Conservation (phyloP, 331 rosid genomes). For the Pyrus hybrid region DNA sequence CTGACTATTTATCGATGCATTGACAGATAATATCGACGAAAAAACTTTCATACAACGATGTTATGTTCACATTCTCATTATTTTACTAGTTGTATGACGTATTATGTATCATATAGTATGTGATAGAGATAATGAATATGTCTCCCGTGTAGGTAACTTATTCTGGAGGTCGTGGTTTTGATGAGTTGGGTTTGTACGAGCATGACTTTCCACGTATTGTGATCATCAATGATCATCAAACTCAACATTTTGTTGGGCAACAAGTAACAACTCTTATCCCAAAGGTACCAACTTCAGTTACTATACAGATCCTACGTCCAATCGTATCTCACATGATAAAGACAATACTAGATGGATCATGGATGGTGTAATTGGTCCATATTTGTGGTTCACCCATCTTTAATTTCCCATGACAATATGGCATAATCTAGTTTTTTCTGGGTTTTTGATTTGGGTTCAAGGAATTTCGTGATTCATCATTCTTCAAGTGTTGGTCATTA, state of each 20-base stretch:
- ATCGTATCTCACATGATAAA: not conserved
- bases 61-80: not conserved
- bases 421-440: not conserved
- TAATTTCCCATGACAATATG: not conserved
- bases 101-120: not conserved
- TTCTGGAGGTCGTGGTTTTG: not conserved
- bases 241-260: not conserved
- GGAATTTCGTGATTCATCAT: not conserved
- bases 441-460: not conserved
- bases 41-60: too few relatives aligned
- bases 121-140: not conserved
- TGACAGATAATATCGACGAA: not conserved
- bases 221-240: not conserved
- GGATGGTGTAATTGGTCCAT: not conserved
- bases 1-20: not conserved
- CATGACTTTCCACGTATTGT: not conserved
- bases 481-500: not conserved
- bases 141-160: not conserved
- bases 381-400: not conserved
- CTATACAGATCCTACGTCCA: not conserved
- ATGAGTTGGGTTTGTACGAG: not conserved
- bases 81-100: not conserved
- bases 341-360: not conserved
- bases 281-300: slow-evolving; percentile 12
- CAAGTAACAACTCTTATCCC: slow-evolving; percentile 7